A percentile compares a stretch with the other conserved stretches of the same genome.
Conservation (phyloP, 2,329 filamentous ascomycete species). For the Sporothrix luriei region DNA sequence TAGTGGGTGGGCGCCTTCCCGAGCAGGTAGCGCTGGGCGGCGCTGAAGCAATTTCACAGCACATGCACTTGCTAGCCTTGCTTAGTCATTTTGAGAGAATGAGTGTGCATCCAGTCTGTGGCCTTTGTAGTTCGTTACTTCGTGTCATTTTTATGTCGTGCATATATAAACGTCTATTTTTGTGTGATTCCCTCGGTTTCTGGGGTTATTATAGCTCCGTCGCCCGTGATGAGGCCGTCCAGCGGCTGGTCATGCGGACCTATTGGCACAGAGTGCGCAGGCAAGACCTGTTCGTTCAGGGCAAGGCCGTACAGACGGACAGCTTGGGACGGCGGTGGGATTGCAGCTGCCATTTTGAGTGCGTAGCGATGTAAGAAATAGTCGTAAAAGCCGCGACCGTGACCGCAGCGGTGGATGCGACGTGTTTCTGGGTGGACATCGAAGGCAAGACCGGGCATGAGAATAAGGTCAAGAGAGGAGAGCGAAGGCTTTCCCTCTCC, state of each 20-base stretch:
- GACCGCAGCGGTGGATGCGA: conserved; percentile 75
- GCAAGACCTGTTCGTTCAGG: conserved; percentile 80
- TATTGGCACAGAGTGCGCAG: conserved; percentile 67
- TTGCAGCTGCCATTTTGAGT: conserved; percentile 43
- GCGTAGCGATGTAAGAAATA: conserved; percentile 79
- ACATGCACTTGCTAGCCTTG: conserved; percentile 29
- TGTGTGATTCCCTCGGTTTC: not conserved
- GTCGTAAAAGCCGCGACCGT: conserved; percentile 97
- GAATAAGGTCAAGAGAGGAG: conserved; percentile 74
- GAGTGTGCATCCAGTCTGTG: no score
- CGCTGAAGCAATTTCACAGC: not conserved
- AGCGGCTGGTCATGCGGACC: conserved; percentile 76
- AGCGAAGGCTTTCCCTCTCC: conserved; percentile 31
- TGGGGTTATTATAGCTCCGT: conserved; percentile 50
- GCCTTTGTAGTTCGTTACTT: not conserved
- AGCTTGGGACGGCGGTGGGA: conserved; percentile 39
- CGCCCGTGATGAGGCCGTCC: conserved; percentile 74
- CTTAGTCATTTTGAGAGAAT: conserved; percentile 26
- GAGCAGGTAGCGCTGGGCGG: conserved; percentile 1
- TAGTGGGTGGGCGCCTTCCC: conserved; percentile 1
- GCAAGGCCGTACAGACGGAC: conserved; percentile 72
- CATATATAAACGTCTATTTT: not conserved
- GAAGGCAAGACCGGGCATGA: conserved; percentile 93
- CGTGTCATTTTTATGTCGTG: conserved; percentile 48
- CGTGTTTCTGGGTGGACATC: conserved; percentile 60